Conservation (phyloP, 2,329 filamentous ascomycete species). For the Colletotrichum sidae region DNA sequence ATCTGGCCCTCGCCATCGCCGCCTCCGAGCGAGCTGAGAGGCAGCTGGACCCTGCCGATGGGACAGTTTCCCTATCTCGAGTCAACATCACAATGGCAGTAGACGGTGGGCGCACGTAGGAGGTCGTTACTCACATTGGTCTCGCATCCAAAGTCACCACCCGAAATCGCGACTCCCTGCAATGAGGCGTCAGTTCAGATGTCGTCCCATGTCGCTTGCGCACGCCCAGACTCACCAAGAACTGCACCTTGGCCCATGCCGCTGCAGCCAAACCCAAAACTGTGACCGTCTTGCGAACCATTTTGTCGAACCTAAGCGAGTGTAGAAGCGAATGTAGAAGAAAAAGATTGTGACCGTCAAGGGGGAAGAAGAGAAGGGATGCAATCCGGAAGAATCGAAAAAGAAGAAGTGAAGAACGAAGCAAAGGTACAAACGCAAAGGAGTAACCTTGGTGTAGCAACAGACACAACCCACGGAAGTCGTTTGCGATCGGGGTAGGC, state of each 20-base stretch:
- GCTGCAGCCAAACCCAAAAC: conserved; percentile 33
- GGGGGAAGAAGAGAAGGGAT: conserved; percentile 21
- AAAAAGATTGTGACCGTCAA: background rate
- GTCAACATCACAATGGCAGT: background rate
- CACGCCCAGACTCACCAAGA: conserved; percentile 31
- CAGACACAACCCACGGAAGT: conserved; percentile 1
- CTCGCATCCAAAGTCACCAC: conserved; percentile 61
- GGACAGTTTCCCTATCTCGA: conserved; percentile 52
- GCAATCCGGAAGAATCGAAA: conserved; percentile 27
- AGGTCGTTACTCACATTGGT: conserved; percentile 51
- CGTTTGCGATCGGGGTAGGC: background rate
- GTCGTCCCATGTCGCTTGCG: conserved; percentile 18
- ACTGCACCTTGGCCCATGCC: conserved; percentile 34
- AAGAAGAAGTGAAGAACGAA: conserved; percentile 1
- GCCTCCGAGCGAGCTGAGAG: conserved; percentile 46
- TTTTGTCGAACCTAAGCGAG: conserved; percentile 30
- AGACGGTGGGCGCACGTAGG: background rate
- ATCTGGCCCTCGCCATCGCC: conserved; percentile 62
- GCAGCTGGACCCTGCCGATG: conserved; percentile 48
- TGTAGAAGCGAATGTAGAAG: conserved; percentile 22
- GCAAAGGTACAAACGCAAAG: conserved; percentile 27
- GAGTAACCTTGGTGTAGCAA: conserved; percentile 5
- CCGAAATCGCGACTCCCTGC: conserved; percentile 57
- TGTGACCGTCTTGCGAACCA: conserved; percentile 28
- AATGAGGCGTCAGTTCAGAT: conserved; percentile 3